These are phyloP conservation scores for Adansonia grandidieri DNA, from an alignment of 441 rosid genomes.

Conservation along the genomic window DNA sequence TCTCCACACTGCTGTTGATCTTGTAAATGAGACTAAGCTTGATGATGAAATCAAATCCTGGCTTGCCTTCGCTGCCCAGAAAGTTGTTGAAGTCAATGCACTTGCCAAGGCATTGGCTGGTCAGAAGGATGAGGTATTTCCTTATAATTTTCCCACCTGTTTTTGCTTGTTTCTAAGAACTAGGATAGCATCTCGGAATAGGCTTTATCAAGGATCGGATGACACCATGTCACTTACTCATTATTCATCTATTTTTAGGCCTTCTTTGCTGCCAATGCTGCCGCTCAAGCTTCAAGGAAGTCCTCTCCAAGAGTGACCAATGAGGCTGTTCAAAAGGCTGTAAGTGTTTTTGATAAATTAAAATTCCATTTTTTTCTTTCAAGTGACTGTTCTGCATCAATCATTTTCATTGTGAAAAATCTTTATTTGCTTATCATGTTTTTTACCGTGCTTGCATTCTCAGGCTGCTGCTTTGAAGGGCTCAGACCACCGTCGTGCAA, in stretches of 20 bases:
- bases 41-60: conserved; percentile 89
- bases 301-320: conserved; percentile 91
- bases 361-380: conserved; percentile 17
- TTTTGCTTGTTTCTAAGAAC: not conserved
- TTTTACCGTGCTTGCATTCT: conserved; percentile 29
- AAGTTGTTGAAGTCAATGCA: conserved; percentile 89
- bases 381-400: not conserved
- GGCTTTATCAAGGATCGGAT: not conserved
- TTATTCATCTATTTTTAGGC: conserved; percentile 48
- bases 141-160: not conserved
- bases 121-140: conserved; percentile 74
- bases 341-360: conserved; percentile 43
- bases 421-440: conserved; percentile 11
- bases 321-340: conserved; percentile 94
- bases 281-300: conserved; percentile 87
- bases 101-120: conserved; percentile 91
- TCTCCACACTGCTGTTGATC: conserved; percentile 95
- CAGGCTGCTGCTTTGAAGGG: conserved; percentile 95
- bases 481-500: conserved; percentile 88
- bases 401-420: not conserved
- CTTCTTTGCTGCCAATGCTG: conserved; percentile 76
- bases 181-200: not conserved
- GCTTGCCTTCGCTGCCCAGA: conserved; percentile 98
- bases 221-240: not conserved
- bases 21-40: conserved; percentile 82